These are phyloP conservation scores for Penicillium herquei DNA, from an alignment of 495 filamentous ascomycete species.

Conservation along the genomic window DNA sequence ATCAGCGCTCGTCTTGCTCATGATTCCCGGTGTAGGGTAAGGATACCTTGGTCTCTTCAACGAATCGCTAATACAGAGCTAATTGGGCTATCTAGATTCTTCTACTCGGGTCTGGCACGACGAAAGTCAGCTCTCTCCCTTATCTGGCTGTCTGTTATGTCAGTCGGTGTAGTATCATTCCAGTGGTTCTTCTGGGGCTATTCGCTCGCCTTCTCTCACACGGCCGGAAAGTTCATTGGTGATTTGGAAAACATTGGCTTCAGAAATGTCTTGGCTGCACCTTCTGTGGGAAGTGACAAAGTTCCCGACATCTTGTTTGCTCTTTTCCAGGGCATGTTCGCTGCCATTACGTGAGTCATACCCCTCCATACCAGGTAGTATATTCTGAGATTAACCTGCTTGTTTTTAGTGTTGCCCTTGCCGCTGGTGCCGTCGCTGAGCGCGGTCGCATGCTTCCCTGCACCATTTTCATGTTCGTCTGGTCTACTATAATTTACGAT, in stretches of 20 bases:
- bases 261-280: conserved; percentile 71
- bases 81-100: conserved; percentile 59
- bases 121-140: conserved; percentile 92
- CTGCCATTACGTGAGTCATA: conserved; percentile 74
- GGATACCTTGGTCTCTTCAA: conserved; percentile 6
- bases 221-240: conserved; percentile 79
- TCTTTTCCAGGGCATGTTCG: conserved; percentile 98
- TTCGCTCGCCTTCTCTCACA: conserved; percentile 87
- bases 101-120: conserved; percentile 97
- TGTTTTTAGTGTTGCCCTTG: conserved; percentile 69
- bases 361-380: background rate
- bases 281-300: conserved; percentile 76
- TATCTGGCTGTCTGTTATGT: conserved; percentile 97
- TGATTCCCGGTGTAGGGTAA: conserved; percentile 95
- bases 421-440: conserved; percentile 89
- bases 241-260: conserved; percentile 85
- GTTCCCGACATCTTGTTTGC: conserved; percentile 91
- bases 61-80: conserved; percentile 5
- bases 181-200: conserved; percentile 99
- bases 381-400: background rate
- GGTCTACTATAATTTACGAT: conserved; percentile 92
- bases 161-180: conserved; percentile 84
- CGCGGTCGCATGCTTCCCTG: conserved; percentile 92
- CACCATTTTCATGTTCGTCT: conserved; percentile 95
- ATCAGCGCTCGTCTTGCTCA: conserved; percentile 88